These are phyloP conservation scores for Sporothrix pseudoabietina DNA, from an alignment of 2,329 filamentous ascomycete species.

Conservation along the genomic window DNA sequence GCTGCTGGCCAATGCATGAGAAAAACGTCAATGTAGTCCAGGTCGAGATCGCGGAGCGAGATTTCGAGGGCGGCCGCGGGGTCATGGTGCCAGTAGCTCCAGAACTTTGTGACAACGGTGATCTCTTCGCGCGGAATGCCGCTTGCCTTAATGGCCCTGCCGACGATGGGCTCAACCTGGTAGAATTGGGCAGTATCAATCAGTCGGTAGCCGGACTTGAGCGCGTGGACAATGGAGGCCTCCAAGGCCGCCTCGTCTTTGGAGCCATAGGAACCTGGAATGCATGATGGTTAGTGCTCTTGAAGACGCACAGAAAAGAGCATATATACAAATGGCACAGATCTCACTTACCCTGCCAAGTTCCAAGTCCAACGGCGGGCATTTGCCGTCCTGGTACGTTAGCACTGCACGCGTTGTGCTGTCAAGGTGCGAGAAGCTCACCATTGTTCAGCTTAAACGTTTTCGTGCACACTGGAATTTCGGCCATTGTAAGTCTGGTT, in stretches of 20 bases:
- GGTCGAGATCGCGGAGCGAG: background rate
- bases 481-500: background rate
- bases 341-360: background rate
- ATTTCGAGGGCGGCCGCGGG: background rate
- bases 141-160: background rate
- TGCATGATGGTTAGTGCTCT: background rate
- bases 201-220: conserved; percentile 5
- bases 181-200: background rate
- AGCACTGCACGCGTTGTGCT: background rate
- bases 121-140: background rate
- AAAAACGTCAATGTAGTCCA: background rate
- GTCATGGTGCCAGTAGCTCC: conserved; percentile 5
- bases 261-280: background rate
- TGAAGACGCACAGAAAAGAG: background rate
- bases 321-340: background rate
- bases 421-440: background rate
- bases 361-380: background rate
- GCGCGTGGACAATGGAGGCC: background rate
- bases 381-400: background rate
- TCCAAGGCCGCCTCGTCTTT: background rate
- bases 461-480: conserved; percentile 1
- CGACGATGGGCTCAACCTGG: background rate
- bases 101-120: background rate
- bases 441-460: background rate
- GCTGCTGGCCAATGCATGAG: background rate